Evolutionary conservation across 2,329 filamentous ascomycete species (phyloP).

Genomic region (Canariomyces notabilis): DNA sequence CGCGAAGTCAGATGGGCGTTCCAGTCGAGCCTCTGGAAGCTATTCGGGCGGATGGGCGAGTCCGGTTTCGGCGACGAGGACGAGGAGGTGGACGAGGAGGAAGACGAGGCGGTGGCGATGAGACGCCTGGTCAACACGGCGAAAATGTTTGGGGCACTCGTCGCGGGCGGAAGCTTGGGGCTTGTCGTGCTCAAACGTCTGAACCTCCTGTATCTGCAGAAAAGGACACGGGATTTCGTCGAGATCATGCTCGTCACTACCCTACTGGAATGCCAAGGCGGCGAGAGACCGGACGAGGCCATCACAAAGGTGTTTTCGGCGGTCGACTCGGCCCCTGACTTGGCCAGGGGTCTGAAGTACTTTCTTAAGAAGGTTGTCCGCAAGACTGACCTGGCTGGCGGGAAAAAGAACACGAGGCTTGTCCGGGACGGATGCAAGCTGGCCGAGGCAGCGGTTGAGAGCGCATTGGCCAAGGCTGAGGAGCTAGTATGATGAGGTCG

Average conservation of each 20-base stretch:
- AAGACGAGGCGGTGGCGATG: constrained; percentile 44
- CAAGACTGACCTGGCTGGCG: constrained; percentile 53
- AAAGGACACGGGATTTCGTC: constrained; percentile 71
- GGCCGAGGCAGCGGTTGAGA: constrained; percentile 36
- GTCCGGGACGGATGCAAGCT: constrained; percentile 44
- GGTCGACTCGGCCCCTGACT: constrained; percentile 57
- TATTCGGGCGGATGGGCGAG: constrained; percentile 84
- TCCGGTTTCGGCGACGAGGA: constrained; percentile 63
- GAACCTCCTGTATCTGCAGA: constrained; percentile 71
- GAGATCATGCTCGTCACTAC: constrained; percentile 75
- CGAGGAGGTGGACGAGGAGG: constrained; percentile 47
- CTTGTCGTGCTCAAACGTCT: constrained; percentile 60
- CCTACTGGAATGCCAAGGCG: constrained; percentile 58
- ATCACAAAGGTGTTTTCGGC: constrained; percentile 64
- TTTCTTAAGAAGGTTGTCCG: constrained; percentile 72
- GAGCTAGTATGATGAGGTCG: constrained; percentile 6
- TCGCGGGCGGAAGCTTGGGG: constrained; percentile 41
- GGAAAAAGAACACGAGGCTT: constrained; percentile 43
- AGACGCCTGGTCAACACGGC: constrained; percentile 49
- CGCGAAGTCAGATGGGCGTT: constrained; percentile 76
- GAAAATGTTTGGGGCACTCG: constrained; percentile 49
- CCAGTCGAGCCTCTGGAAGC: constrained; percentile 78
- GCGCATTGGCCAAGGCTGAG: constrained; percentile 20
- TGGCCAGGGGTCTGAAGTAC: constrained; percentile 71
- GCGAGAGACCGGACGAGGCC: constrained; percentile 46